phyloP scores from a whole-genome alignment of 768 basidiomycete species.

The Mycena albidolilacea region DNA sequence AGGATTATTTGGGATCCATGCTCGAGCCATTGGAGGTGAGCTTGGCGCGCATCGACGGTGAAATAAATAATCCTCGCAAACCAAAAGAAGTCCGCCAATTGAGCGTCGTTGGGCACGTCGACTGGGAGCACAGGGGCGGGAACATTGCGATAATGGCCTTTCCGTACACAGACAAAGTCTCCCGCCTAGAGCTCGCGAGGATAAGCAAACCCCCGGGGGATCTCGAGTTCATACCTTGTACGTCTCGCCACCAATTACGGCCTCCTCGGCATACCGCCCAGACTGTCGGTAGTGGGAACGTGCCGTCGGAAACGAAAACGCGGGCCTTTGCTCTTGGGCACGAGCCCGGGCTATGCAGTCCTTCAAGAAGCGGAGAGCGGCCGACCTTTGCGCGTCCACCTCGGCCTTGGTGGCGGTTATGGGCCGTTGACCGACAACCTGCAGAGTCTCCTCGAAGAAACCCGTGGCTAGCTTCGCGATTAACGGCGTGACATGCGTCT shows the following conservation, averaged over 20 bases:
- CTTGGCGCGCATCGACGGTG: slow-evolving; percentile 54
- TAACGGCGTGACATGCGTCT: slow-evolving; percentile 70
- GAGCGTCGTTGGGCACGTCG: slow-evolving; percentile 55
- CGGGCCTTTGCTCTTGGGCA: slow-evolving; percentile 27
- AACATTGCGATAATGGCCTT: slow-evolving; percentile 49
- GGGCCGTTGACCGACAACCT: slow-evolving; percentile 66
- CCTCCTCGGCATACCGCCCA: slow-evolving; percentile 54
- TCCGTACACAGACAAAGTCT: slow-evolving; percentile 71
- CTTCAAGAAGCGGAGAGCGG: slow-evolving; percentile 44
- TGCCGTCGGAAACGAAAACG: slow-evolving; percentile 38
- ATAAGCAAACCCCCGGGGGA: background rate
- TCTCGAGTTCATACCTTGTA: slow-evolving; percentile 56
- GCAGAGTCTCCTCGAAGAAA: slow-evolving; percentile 68
- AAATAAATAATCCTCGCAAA: slow-evolving; percentile 77
- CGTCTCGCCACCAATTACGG: slow-evolving; percentile 58
- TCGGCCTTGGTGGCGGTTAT: slow-evolving; percentile 45
- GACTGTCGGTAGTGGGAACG: slow-evolving; percentile 24
- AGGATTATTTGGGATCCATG: slow-evolving; percentile 77
- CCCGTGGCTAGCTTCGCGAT: slow-evolving; percentile 67
- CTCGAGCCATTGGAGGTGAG: slow-evolving; percentile 84
- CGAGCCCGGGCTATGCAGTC: slow-evolving; percentile 43
- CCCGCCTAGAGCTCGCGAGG: slow-evolving; percentile 61
- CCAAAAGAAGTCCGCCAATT: slow-evolving; percentile 77
- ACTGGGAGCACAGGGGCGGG: slow-evolving; percentile 47
- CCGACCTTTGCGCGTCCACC: slow-evolving; percentile 46